A percentile compares a stretch with the other conserved stretches of the same genome.
phyloP scores from a whole-genome alignment of 2,329 filamentous ascomycete species.

The Bipolaris zeicola region DNA sequence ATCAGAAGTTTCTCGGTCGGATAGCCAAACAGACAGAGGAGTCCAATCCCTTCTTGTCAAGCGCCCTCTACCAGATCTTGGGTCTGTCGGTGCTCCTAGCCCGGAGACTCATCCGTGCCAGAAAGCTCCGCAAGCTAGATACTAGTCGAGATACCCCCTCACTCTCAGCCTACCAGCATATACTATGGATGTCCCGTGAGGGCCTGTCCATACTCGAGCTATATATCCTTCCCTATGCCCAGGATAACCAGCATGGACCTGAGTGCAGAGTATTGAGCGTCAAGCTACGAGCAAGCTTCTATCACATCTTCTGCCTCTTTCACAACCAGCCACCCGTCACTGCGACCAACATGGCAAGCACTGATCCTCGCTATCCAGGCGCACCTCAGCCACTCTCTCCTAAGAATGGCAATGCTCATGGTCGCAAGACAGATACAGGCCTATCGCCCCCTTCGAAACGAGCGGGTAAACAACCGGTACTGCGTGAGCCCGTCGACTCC shows the following conservation, averaged over 20 bases:
- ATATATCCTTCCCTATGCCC: slow-evolving; percentile 74
- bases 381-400: slow-evolving; percentile 35
- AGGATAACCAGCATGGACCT: slow-evolving; percentile 73
- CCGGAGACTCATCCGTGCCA: slow-evolving; percentile 79
- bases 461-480: slow-evolving; percentile 45
- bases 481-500: slow-evolving; percentile 56
- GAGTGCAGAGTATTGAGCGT: slow-evolving; percentile 89
- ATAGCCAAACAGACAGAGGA: slow-evolving; percentile 80
- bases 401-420: slow-evolving; percentile 30
- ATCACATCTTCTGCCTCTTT: slow-evolving; percentile 95
- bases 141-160: slow-evolving; percentile 77
- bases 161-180: slow-evolving; percentile 83
- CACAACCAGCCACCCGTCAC: slow-evolving; percentile 83
- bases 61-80: slow-evolving; percentile 86
- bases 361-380: slow-evolving; percentile 35
- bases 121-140: slow-evolving; percentile 82
- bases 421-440: slow-evolving; percentile 31
- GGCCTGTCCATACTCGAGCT: slow-evolving; percentile 84
- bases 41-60: slow-evolving; percentile 78
- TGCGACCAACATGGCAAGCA: slow-evolving; percentile 41
- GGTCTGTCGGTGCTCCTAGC: slow-evolving; percentile 89
- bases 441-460: slow-evolving; percentile 42
- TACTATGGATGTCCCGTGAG: slow-evolving; percentile 93
- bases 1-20: slow-evolving; percentile 93
- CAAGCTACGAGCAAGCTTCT: slow-evolving; percentile 92